These are phyloP conservation scores for Malus fusca DNA, from an alignment of 306 rosid species.

Conservation along the genomic window DNA sequence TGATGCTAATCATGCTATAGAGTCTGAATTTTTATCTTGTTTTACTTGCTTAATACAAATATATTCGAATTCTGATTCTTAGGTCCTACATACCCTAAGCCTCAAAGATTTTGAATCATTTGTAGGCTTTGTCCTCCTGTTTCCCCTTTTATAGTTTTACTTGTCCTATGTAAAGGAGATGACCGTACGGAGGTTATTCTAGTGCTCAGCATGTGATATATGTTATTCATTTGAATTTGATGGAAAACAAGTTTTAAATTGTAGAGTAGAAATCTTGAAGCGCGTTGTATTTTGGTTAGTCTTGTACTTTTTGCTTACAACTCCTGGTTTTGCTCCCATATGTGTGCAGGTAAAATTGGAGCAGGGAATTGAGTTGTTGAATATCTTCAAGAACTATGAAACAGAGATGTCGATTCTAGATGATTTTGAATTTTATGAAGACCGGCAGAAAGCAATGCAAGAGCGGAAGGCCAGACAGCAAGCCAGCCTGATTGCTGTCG, in stretches of 20 bases:
- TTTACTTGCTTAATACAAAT: not conserved
- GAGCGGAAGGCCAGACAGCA: slow-evolving; percentile 73
- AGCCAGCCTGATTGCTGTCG: slow-evolving; percentile 36
- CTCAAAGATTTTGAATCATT: not conserved
- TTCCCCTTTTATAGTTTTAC: not conserved
- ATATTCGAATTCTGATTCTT: not conserved
- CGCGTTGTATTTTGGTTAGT: not conserved
- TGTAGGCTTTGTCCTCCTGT: not conserved
- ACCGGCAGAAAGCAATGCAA: slow-evolving; percentile 80
- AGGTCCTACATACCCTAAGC: not conserved
- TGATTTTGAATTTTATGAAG: slow-evolving; percentile 79
- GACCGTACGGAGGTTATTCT: not conserved
- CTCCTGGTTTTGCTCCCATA: not conserved
- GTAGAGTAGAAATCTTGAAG: not conserved
- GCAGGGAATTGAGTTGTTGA: slow-evolving; percentile 73
- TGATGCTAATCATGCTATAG: not conserved
- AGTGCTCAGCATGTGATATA: not conserved
- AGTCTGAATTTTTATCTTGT: not conserved
- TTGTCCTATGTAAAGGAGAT: not conserved
- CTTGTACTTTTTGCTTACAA: not conserved
- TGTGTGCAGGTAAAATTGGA: slow-evolving; percentile 57
- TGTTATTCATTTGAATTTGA: not conserved
- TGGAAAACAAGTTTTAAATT: not conserved
- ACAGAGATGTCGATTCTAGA: slow-evolving; percentile 67
- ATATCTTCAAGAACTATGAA: slow-evolving; percentile 65